Evolutionary conservation across 257 asterid genomes (phyloP).

Genomic region (Leptodermis oblonga): DNA sequence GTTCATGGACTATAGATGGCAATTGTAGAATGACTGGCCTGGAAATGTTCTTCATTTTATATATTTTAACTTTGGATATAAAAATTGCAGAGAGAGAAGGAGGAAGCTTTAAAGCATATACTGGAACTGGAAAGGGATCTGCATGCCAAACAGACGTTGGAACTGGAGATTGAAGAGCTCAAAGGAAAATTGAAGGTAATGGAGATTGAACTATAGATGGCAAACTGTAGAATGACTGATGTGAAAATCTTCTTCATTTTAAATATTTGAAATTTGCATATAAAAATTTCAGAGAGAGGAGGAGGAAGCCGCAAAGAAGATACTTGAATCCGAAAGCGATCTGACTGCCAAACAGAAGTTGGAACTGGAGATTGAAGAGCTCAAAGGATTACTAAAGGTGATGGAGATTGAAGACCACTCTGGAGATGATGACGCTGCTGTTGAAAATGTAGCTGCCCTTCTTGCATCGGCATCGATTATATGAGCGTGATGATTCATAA

Average conservation of each 20-base stretch:
- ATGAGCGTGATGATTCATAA: too few species aligned
- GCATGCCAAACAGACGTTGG: conserved; percentile 26
- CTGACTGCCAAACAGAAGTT: conserved; percentile 26
- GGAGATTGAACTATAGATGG: conserved; percentile 20
- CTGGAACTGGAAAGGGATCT: conserved; percentile 46
- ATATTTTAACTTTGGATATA: conserved; percentile 7
- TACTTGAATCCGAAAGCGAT: conserved; percentile 46
- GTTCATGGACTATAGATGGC: background rate
- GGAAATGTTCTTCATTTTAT: background rate
- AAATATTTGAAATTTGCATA: conserved; percentile 3
- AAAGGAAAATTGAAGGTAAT: conserved; percentile 40
- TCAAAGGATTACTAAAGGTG: conserved; percentile 36
- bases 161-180: conserved; percentile 38
- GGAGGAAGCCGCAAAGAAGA: conserved; percentile 54
- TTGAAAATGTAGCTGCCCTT: too few species aligned
- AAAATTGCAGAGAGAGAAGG: conserved; percentile 51
- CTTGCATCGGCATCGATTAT: too few species aligned
- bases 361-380: conserved; percentile 39
- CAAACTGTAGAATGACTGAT: background rate
- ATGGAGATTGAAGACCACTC: conserved; percentile 36
- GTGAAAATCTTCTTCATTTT: background rate
- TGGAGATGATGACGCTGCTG: conserved; percentile 43
- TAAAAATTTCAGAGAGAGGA: conserved; percentile 49
- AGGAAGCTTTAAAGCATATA: conserved; percentile 56
- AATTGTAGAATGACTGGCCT: background rate